Evolutionary conservation across 371 early-diverging fungal genomes (phyloP), one percentile per base, ranked within the genome.

Genomic region (Mucor velutinosus): DNA sequence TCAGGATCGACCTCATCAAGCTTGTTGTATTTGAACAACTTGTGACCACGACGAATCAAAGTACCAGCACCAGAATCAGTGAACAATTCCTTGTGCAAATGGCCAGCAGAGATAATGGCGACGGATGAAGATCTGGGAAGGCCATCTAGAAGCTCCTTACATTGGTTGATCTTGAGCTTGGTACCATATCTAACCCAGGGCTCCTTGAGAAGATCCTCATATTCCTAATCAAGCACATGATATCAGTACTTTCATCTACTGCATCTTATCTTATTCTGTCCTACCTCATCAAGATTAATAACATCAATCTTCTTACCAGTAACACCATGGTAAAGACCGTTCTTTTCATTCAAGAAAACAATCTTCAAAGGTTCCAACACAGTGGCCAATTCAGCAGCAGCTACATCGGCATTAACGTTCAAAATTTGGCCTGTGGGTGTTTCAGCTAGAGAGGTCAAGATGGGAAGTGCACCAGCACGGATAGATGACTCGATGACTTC

Each of bases 371-470:
- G 99, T 86, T 98, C 95, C 32, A 98, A 76, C 1, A 94, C 99
- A 32, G 93, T 90, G 19, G 97, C 97, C 58, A 98, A 84, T 78
- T 97, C 98, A 56, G 95, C 95, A 19, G 97, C 97, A 19, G 97
- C 99, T 14, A 96, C 93, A 80, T 98, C 99, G 33, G 99, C 99
- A 78, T 98, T 98, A 60, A 97, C 97, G 58, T 98, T 98, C 73
- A 98, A 82, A 66, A 97, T 95, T 82, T 98, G 99, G 59, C 99
- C 97, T 37, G 89, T 87, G 33, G 93, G 93, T 1, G 98, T 97
- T 78, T 97, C 97, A n/a, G 98, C 97, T 27, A 98, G 85, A 58
- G 92, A 91, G 14, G 97, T 97, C 69, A 98, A 80, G 71, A 98
- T 97, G 15, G 99, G 97, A 65, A 97, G 85, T 8, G 96, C 94